Percentiles rank a stretch among this genome's conserved stretches.
Evolutionary conservation across 2,329 filamentous ascomycete species (phyloP).

Genomic region (Hypocreales sp.): DNA sequence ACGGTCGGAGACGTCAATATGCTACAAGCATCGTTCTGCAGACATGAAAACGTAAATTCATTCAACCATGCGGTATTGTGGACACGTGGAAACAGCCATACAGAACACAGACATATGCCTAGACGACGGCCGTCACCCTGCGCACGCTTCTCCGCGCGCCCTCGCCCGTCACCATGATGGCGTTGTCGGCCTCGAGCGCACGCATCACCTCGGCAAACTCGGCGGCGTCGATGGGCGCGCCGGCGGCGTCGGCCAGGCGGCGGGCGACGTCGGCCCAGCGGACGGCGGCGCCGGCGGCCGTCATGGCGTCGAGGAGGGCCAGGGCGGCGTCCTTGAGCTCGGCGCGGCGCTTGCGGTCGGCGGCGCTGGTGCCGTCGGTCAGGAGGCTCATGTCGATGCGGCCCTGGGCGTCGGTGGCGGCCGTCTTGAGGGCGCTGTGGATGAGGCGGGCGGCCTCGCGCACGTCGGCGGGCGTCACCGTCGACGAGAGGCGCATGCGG

Average conservation of each 20-base stretch:
- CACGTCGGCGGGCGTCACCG: constrained; percentile 71
- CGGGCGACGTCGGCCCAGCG: constrained; percentile 67
- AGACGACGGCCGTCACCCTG: constrained; percentile 44
- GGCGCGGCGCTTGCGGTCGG: constrained; percentile 67
- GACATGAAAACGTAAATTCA: too few relatives aligned
- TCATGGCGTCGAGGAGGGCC: constrained; percentile 65
- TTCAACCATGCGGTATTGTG: too few relatives aligned
- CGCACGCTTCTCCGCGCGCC: constrained; percentile 71
- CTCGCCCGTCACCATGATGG: constrained; percentile 67
- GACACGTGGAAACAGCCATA: too few relatives aligned
- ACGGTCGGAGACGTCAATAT: too few relatives aligned
- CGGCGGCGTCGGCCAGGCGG: constrained; percentile 54
- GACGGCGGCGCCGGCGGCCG: constrained; percentile 49
- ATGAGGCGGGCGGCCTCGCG: constrained; percentile 85
- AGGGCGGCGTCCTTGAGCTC: constrained; percentile 74
- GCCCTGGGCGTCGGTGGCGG: constrained; percentile 85
- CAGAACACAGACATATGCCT: too few relatives aligned
- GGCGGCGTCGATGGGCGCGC: constrained; percentile 53
- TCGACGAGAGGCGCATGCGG: constrained; percentile 77
- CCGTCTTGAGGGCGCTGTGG: constrained; percentile 85
- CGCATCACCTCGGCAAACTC: constrained; percentile 78
- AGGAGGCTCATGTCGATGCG: constrained; percentile 94
- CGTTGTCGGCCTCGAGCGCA: constrained; percentile 69
- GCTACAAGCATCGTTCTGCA: too few relatives aligned
- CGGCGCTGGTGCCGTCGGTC: constrained; percentile 82